Evolutionary conservation across 805 yeast genomes (phyloP), one percentile per base, ranked within the genome.

Genomic region (Myxozyma monticola): DNA sequence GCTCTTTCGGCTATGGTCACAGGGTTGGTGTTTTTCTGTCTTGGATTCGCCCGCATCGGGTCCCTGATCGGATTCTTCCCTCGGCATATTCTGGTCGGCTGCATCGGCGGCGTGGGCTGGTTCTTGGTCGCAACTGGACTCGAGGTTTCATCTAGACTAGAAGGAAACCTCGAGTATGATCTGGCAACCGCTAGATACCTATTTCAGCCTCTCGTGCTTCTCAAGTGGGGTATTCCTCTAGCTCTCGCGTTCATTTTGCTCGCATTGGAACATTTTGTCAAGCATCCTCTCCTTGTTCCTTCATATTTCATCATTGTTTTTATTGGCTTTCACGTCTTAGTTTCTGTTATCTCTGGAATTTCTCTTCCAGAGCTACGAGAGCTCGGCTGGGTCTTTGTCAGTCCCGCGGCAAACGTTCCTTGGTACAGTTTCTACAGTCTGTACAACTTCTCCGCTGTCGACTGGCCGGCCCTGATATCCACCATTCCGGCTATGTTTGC

Each of bases 61-160:
- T 78, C 87, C 28, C 71, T 93, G 20, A 96, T 91, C 18, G 96
- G 96, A 0, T 93, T 89, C 65, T 93, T 93, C 74, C 99, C 99
- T 0, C 76, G 97, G 54, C 99, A 93, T 68, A 91, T 93, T 48
- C 75, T 93, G 25, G 93, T 93, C 31, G 99, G 99, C 1, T 93
- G 98, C 66, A 90, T 93, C 60, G 99, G 99, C 34, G 99, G 99
- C 63, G 99, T 93, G 42, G 99, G 99, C 6, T 90, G 87, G 70
- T 93, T 93, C 68, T 73, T 93, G 42, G 72, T 89, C 1, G 83
- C 87, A 1, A 93, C 99, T 0, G 99, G 96, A 1, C 70, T 93
- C 25, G 97, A 91, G 63, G 96, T 93, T 0, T 78, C 88, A n/a
- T 83, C 96, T 0, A 74, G 96, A 51, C 68, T 87, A 28, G 86